Base-by-base conservation (phyloP, 2,329 filamentous ascomycete species). In the Geosmithia flava region DNA sequence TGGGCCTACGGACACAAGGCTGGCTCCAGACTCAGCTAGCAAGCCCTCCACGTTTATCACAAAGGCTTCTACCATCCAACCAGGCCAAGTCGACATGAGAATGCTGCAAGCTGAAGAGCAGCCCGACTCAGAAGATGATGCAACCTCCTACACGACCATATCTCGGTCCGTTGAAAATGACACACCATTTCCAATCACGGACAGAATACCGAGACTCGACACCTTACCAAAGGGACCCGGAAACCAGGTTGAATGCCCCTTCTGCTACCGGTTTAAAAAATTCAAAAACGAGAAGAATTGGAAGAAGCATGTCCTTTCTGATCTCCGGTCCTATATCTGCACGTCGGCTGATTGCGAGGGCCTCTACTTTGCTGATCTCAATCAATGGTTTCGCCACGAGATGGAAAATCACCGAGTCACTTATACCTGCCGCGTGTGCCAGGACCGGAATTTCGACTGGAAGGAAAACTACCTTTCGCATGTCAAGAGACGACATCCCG, bases 311-410 rank as follows among this genome's bases (percentile, higher is more conserved):
- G 48, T 46, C 13, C 20, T 30, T 44, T 17, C 47, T 5, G 29
- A 37, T 10, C 42, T 29, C 30, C 30, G 42, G 3, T 11, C 42
- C 17, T 43, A 43, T 44, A 23, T 44, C 10, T 41, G n/a, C 44
- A 45, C 39, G 42, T 45, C 27, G 13, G 15, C 17, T 23, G 16
- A 42, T 1, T 49, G 48, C 48, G 20, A 42, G 0, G 39, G 17
- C 8, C 10, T 16, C 33, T 42, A 46, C 17, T 49, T 49, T 19
- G 20, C 33, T 8, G 48, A 49, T 41, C 44, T 45, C 20, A 30
- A 49, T 8, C 27, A 45, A 16, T 49, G 48, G 48, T 49, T 49
- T n/a, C 20, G 23, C 23, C 48, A 49, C 39, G 48, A 49, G 20
- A 42, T 46, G 48, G 17, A 29, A 16, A 37, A n/a, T 19, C 47